These are phyloP conservation scores for Ceratopteris richardii DNA, from an alignment of 75 land plant species.

Conservation along the genomic window DNA sequence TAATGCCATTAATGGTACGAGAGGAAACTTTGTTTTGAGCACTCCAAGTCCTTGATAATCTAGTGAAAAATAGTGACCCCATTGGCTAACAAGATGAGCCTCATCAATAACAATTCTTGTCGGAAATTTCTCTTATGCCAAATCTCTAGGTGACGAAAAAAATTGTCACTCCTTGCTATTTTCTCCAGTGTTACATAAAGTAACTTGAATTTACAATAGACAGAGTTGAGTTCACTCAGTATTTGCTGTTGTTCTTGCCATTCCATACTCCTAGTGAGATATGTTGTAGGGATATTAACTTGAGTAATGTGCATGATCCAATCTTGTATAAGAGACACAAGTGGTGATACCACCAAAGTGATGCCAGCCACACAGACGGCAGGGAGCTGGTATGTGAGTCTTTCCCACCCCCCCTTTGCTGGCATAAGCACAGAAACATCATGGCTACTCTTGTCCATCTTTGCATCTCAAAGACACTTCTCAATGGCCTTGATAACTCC, in stretches of 20 bases:
- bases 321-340: constrained; percentile 97
- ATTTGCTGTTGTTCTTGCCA: constrained; percentile 87
- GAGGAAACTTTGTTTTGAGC: constrained; percentile 76
- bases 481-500: no score
- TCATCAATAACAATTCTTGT: constrained; percentile 95
- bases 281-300: constrained; percentile 90
- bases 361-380: constrained; percentile 78
- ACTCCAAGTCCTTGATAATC: constrained; percentile 75
- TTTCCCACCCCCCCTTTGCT: constrained; percentile 98
- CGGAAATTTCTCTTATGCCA: constrained; percentile 56
- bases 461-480: no score
- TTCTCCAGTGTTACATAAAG: constrained; percentile 97
- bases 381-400: constrained; percentile 97
- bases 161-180: constrained; percentile 89
- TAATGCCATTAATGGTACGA: constrained; percentile 74
- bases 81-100: constrained; percentile 98
- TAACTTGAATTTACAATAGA: constrained; percentile 61
- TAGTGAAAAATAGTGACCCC: constrained; percentile 99
- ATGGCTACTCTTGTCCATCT: constrained; percentile 87
- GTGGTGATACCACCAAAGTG: constrained; percentile 92
- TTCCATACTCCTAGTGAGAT: constrained; percentile 80
- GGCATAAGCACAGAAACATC: constrained; percentile 99
- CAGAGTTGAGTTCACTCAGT: constrained; percentile 59
- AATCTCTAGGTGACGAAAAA: constrained; percentile 63
- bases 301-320: constrained; percentile 95